Percentiles rank a stretch among this genome's conserved stretches.
These are phyloP conservation scores for Microsporum canis DNA, from an alignment of 2,329 filamentous ascomycete genomes.

Conservation along the genomic window DNA sequence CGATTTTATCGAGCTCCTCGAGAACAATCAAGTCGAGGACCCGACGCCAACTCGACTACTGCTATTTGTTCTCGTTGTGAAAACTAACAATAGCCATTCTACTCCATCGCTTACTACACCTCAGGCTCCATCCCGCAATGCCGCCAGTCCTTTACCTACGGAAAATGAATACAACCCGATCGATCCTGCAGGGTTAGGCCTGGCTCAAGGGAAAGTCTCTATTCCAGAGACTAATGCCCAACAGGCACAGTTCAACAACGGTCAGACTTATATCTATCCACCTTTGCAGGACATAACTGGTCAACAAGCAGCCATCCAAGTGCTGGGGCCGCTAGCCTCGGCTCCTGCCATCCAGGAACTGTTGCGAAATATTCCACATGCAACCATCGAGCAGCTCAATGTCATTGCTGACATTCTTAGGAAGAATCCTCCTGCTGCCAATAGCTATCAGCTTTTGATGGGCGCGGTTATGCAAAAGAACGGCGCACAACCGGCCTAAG, in stretches of 20 bases:
- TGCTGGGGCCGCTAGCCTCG: conserved; percentile 52
- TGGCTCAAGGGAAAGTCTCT: neutral
- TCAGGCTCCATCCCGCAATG: conserved; percentile 25
- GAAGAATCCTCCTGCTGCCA: conserved; percentile 52
- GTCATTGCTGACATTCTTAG: conserved; percentile 60
- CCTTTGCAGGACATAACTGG: conserved; percentile 31
- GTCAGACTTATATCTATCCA: conserved; percentile 20
- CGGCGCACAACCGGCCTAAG: conserved; percentile 14
- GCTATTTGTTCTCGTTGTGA: conserved; percentile 73
- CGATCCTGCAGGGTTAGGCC: neutral
- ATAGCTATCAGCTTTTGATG: conserved; percentile 42
- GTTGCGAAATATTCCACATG: conserved; percentile 55
- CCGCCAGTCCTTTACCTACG: conserved; percentile 14
- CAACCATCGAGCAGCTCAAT: conserved; percentile 60
- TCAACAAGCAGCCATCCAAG: conserved; percentile 47
- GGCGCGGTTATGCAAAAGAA: conserved; percentile 31
- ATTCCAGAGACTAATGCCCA: neutral
- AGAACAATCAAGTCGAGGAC: conserved; percentile 66
- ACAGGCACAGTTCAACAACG: conserved; percentile 3
- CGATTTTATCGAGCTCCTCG: conserved; percentile 79
- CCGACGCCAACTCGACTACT: conserved; percentile 64
- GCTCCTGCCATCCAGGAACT: conserved; percentile 59
- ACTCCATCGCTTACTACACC: conserved; percentile 32
- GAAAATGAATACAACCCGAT: neutral
- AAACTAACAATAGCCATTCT: conserved; percentile 41